Percentiles rank a stretch among this genome's conserved stretches.
Evolutionary conservation across 192 early-diverging fungal genomes (phyloP).

Genomic region (Geranomyces michiganensis): DNA sequence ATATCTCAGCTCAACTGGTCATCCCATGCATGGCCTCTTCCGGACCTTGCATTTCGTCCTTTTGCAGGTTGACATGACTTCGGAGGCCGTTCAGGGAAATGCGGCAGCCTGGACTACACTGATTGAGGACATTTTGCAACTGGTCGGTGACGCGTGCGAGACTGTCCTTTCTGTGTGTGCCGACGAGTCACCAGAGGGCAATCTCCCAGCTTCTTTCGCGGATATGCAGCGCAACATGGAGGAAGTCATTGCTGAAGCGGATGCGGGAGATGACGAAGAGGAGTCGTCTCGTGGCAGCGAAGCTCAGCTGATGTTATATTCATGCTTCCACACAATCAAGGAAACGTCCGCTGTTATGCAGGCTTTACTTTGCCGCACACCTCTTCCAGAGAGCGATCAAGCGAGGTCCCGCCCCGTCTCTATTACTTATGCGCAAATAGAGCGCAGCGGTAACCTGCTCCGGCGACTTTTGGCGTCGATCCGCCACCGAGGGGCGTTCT

Average conservation of each 20-base stretch:
- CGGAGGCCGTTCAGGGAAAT: not conserved
- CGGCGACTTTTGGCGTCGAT: constrained; percentile 69
- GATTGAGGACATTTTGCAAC: constrained; percentile 7
- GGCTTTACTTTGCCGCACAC: constrained; percentile 51
- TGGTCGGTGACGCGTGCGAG: constrained; percentile 31
- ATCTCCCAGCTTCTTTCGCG: constrained; percentile 77
- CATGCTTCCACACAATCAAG: constrained; percentile 92
- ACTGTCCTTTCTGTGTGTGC: constrained; percentile 40
- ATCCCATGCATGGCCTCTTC: constrained; percentile 64
- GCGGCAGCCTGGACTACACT: constrained; percentile 23
- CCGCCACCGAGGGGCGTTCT: constrained; percentile 91
- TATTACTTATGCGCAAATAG: constrained; percentile 38
- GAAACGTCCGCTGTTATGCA: constrained; percentile 68
- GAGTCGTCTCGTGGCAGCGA: constrained; percentile 59
- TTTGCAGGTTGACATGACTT: constrained; percentile 28
- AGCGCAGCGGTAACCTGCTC: constrained; percentile 48
- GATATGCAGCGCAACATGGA: constrained; percentile 56
- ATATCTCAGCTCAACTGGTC: constrained; percentile 48
- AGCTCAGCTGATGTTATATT: constrained; percentile 85
- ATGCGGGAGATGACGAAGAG: constrained; percentile 30
- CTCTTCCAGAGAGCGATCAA: constrained; percentile 36
- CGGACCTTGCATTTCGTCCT: constrained; percentile 55
- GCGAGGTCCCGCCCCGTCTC: constrained; percentile 4
- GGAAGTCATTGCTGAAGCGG: constrained; percentile 42
- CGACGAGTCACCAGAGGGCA: constrained; percentile 70